Evolutionary conservation across 768 basidiomycete genomes (phyloP), one percentile per base, ranked within the genome.

Genomic region (Amanita polypyramis): DNA sequence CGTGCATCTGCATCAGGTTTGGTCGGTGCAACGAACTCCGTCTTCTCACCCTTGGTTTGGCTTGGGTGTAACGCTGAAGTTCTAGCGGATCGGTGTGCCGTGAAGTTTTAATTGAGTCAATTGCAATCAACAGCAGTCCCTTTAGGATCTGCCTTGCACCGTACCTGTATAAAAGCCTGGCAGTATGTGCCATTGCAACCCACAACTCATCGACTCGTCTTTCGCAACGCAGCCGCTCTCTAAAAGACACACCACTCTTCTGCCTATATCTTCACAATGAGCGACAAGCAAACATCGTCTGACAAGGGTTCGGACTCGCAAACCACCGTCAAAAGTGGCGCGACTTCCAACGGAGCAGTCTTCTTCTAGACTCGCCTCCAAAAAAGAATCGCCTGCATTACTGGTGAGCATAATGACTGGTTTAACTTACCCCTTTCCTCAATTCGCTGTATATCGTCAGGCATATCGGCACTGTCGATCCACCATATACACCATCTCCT

Each of bases 331-430:
- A 70, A 70, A 48, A 70, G 70, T 12, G 69, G 69, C 38, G 78
- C 79, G 37, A 67, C 72, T 34, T 61, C 69, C 14, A 71, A 66
- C 23, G 79, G 73, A 37, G 69, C 80, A 41, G 72, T 77, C 30
- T 80, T 82, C 66, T 82, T 82, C 67, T 82, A 61, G 69, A 64
- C 55, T 20, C 36, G n/a, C 25, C 30, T 49, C 56, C 35, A n/a
- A 45, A 54, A 56, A 51, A 45, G n/a, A n/a, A n/a, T n/a, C n/a
- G 7, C 29, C 23, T 36, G 14, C 15, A 43, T 27, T 27, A 4
- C 25, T 30, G 33, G 20, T 37, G 17, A 17, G 30, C 23, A 21
- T 21, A 35, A 7, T 14, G 7, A 27, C 11, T 25, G 11, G 5
- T 43, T 10, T 21, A 15, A 11, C 20, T 10, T 23, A 7, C 21